These are phyloP conservation scores for Vinca minor DNA, from an alignment of 257 asterid species.

Conservation along the genomic window DNA sequence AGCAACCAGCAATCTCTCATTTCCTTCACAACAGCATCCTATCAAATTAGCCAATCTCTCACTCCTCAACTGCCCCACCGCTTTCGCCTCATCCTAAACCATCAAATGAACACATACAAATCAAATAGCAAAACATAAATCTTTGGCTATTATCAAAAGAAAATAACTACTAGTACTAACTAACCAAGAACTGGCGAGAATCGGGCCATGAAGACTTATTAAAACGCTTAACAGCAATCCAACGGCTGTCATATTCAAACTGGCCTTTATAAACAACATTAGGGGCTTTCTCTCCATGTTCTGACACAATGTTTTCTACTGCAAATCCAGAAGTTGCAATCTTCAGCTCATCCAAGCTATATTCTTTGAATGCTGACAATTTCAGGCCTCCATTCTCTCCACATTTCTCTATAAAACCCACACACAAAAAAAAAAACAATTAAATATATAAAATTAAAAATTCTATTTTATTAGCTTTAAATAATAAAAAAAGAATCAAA, in stretches of 20 bases:
- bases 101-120: background rate
- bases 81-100: conserved; percentile 36
- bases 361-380: conserved; percentile 31
- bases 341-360: conserved; percentile 35
- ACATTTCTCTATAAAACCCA: conserved; percentile 26
- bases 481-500: background rate
- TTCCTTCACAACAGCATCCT: conserved; percentile 43
- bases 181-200: conserved; percentile 37
- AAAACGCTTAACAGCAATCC: conserved; percentile 47
- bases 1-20: conserved; percentile 38
- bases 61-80: conserved; percentile 41
- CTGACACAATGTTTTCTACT: conserved; percentile 37
- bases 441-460: background rate
- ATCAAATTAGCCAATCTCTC: conserved; percentile 36
- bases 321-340: conserved; percentile 40
- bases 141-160: background rate
- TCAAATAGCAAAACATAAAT: background rate
- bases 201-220: conserved; percentile 48
- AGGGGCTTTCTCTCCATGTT: conserved; percentile 42
- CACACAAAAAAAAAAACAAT: background rate
- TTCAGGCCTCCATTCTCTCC: conserved; percentile 23
- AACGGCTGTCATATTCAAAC: conserved; percentile 23
- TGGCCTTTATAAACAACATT: conserved; percentile 42
- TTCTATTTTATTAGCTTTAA: background rate
- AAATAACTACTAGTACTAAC: background rate